Conservation (phyloP, 2,329 filamentous ascomycete genomes). For the Fusarium nanum region DNA sequence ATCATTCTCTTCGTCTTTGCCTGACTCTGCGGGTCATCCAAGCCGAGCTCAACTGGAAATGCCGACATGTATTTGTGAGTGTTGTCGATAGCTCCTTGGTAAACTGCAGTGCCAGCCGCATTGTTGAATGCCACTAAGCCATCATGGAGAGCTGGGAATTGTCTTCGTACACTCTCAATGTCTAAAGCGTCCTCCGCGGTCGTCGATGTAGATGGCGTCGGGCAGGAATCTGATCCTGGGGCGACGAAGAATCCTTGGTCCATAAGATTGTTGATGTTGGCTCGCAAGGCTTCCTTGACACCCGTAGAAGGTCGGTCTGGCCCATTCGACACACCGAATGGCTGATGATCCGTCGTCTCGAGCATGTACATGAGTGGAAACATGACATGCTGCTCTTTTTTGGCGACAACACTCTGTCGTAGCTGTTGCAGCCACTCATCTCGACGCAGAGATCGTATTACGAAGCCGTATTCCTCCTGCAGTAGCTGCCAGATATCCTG, state of each 20-base stretch:
- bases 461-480: background rate
- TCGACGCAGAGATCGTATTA: background rate
- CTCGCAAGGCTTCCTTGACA: background rate
- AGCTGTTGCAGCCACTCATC: background rate
- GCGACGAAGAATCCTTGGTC: background rate
- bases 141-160: background rate
- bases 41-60: conserved; percentile 2
- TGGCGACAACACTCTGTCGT: background rate
- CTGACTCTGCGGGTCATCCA: background rate
- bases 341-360: background rate
- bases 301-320: background rate
- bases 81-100: background rate
- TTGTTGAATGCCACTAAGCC: conserved; percentile 4
- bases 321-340: background rate
- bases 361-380: conserved; percentile 2
- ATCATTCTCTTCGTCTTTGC: conserved; percentile 2
- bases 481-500: background rate
- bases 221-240: background rate
- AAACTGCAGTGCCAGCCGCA: background rate
- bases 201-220: background rate
- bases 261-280: background rate
- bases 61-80: conserved; percentile 5
- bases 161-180: background rate
- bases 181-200: background rate
- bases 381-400: conserved; percentile 1